Conservation (phyloP, 306 rosid genomes). For the Pyrus pyrifolia region DNA sequence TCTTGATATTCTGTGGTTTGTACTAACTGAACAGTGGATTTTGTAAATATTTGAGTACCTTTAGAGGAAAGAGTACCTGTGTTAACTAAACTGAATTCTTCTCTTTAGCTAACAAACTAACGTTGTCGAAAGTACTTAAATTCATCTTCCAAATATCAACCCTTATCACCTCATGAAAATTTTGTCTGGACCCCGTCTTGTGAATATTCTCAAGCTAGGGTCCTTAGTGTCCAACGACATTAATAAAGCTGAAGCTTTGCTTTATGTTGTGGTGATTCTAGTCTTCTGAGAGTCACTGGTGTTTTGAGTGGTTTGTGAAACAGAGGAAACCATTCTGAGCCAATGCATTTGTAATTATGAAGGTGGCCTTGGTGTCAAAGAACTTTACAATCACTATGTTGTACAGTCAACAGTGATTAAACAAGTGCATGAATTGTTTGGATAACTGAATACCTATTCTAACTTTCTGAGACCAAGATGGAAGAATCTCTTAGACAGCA, state of each 20-base stretch:
- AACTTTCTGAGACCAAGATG: conserved; percentile 32
- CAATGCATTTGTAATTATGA: conserved; percentile 32
- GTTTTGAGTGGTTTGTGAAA: conserved; percentile 19
- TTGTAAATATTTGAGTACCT: not conserved
- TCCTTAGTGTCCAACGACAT: conserved; percentile 13
- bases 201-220: conserved; percentile 17
- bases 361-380: conserved; percentile 8
- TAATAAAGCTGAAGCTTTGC: conserved; percentile 21
- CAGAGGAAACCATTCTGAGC: conserved; percentile 17
- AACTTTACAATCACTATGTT: conserved; percentile 17
- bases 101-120: not conserved
- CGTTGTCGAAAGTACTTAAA: not conserved
- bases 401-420: conserved; percentile 7
- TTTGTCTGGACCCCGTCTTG: conserved; percentile 6
- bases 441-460: conserved; percentile 8
- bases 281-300: conserved; percentile 10
- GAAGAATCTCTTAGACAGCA: conserved; percentile 29
- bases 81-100: not conserved
- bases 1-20: conserved; percentile 11
- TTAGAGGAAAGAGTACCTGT: not conserved
- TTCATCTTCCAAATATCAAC: conserved; percentile 4
- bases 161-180: not conserved
- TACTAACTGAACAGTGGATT: not conserved
- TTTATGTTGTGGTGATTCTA: conserved; percentile 5
- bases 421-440: conserved; percentile 12